phyloP scores from a whole-genome alignment of 495 filamentous ascomycete species.

The Hyphodiscus hymeniophilus region DNA sequence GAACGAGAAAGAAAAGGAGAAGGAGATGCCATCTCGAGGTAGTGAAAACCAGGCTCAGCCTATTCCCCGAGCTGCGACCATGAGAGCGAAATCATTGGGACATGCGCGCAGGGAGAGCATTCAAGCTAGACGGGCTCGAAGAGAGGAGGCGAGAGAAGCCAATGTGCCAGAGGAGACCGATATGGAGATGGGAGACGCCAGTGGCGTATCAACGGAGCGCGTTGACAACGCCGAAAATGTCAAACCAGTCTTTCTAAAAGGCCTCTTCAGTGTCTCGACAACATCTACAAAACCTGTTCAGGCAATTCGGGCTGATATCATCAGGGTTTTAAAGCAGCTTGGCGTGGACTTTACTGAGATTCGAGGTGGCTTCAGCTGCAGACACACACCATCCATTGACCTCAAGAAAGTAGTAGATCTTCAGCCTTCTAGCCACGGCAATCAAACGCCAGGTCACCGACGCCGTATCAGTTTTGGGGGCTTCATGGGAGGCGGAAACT shows the following conservation, averaged over 20 bases:
- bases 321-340: slow-evolving; percentile 78
- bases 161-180: slow-evolving; percentile 81
- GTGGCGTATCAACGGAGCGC: slow-evolving; percentile 42
- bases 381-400: slow-evolving; percentile 83
- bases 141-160: slow-evolving; percentile 56
- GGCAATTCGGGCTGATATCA: slow-evolving; percentile 83
- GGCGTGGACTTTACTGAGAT: slow-evolving; percentile 90
- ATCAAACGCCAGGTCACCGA: slow-evolving; percentile 49
- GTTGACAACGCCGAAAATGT: slow-evolving; percentile 52
- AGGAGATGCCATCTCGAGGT: slow-evolving; percentile 28
- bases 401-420: slow-evolving; percentile 60
- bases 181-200: slow-evolving; percentile 41
- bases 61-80: slow-evolving; percentile 44
- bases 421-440: slow-evolving; percentile 41
- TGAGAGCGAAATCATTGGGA: slow-evolving; percentile 81
- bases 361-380: slow-evolving; percentile 85
- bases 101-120: slow-evolving; percentile 88
- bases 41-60: slow-evolving; percentile 26
- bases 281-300: slow-evolving; percentile 85
- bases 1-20: slow-evolving; percentile 13
- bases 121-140: slow-evolving; percentile 65
- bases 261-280: slow-evolving; percentile 94
- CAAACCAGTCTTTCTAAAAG: slow-evolving; percentile 95
- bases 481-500: slow-evolving; percentile 38
- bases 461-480: slow-evolving; percentile 80